Percentiles rank a stretch among this genome's conserved stretches.
phyloP scores from a whole-genome alignment of 768 basidiomycete genomes.

The Termitomyces sp. region DNA sequence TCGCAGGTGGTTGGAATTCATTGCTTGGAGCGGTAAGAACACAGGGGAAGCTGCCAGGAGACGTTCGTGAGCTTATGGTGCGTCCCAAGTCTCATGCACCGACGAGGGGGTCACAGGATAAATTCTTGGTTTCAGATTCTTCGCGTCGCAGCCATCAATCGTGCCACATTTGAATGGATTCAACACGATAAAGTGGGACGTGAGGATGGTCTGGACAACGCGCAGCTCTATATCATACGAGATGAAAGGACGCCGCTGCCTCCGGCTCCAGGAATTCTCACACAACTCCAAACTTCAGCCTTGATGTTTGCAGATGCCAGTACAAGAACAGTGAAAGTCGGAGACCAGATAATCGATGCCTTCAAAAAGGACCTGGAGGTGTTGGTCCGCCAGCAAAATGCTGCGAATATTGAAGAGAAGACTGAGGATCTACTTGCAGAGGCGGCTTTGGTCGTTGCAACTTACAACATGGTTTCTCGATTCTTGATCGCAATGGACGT shows the following conservation, averaged over 20 bases:
- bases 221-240: constrained; percentile 51
- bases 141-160: constrained; percentile 43
- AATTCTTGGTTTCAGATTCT: constrained; percentile 30
- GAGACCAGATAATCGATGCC: constrained; percentile 29
- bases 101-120: neutral
- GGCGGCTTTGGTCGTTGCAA: constrained; percentile 42
- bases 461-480: constrained; percentile 70
- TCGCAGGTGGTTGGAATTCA: constrained; percentile 46
- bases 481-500: constrained; percentile 58
- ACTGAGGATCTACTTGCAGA: constrained; percentile 48
- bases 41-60: constrained; percentile 38
- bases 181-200: constrained; percentile 49
- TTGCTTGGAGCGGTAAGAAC: constrained; percentile 44
- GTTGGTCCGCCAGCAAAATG: constrained; percentile 14
- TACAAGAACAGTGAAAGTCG: constrained; percentile 42
- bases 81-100: constrained; percentile 2
- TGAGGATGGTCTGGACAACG: constrained; percentile 41
- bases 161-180: constrained; percentile 50
- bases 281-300: constrained; percentile 43
- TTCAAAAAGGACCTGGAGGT: constrained; percentile 33
- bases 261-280: constrained; percentile 33
- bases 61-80: constrained; percentile 48
- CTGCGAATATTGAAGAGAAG: constrained; percentile 20
- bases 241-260: constrained; percentile 38
- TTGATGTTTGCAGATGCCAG: constrained; percentile 55